Base-by-base conservation (phyloP, 2,329 filamentous ascomycete species). In the Mycosphaerella sp. region DNA sequence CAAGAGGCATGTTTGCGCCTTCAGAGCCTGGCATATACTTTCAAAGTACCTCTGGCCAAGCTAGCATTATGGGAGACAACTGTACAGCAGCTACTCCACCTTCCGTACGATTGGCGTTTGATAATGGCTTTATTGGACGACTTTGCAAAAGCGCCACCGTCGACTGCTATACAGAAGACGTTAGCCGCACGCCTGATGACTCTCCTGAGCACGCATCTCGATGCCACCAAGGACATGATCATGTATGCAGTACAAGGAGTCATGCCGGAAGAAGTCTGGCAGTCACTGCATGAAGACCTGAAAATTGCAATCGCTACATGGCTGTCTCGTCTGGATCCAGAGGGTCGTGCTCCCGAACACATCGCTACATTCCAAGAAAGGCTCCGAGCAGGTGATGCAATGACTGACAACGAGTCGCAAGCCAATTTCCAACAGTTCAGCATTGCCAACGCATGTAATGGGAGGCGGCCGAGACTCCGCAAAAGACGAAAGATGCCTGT, bases 271-370 rank as follows among this genome's bases (percentile, higher is more conserved):
- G 49, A 59, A 6, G 21, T 17, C 9, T 65, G 59, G 45, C 44
- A 49, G 16, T 39, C 41, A 8, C 39, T 64, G 9, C 56, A 63
- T 17, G 59, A 61, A 45, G 60, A 64, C 47, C 47, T 65, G 21
- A 61, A 46, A 41, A 59, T 62, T 42, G 55, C 62, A 5, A 55
- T 58, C 6, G 45, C 56, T 2, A 58, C 58, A 12, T 64, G 59
- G 59, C 46, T 55, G n/a, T 49, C 45, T 18, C 58, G 58, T 18
- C 55, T 54, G n/a, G 44, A 53, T 4, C 16, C 50, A 8, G 51
- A 56, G 4, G 39, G 53, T 2, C 41, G 60, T 17, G 32, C 58
- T 2, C 58, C 59, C 3, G 45, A 55, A 8, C 46, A 49, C 4
- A 37, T 60, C 9, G 16, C 30, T n/a, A 28, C 48, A 14, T 25